A percentile compares a stretch with the other conserved stretches of the same genome.
Evolutionary conservation across 73 alveolate genomes (phyloP).

Genomic region (Paramecium sexaurelia): DNA sequence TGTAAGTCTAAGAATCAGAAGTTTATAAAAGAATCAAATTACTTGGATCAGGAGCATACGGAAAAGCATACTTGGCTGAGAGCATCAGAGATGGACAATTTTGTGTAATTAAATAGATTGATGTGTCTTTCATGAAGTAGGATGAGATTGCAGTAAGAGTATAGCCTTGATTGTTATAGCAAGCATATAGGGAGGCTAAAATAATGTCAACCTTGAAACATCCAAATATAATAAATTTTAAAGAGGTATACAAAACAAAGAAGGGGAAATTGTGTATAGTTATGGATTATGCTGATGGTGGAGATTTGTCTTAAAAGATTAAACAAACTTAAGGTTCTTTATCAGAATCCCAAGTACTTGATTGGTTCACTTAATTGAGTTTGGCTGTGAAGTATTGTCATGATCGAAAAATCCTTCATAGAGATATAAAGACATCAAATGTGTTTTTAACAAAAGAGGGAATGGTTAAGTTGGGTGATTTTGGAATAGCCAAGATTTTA

Average conservation of each 20-base stretch:
- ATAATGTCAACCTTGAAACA: conserved; percentile 78
- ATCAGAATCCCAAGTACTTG: conserved; percentile 81
- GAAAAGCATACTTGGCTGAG: conserved; percentile 91
- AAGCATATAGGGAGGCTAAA: conserved; percentile 82
- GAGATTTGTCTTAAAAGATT: conserved; percentile 78
- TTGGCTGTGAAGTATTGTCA: conserved; percentile 87
- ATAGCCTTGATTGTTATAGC: conserved; percentile 7
- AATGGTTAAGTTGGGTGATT: conserved; percentile 95
- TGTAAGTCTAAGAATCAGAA: conserved; percentile 42
- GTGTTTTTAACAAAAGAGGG: conserved; percentile 94
- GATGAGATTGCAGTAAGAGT: conserved; percentile 56
- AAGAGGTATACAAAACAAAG: conserved; percentile 81
- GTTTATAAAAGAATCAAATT: conserved; percentile 69
- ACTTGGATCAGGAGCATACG: conserved; percentile 91
- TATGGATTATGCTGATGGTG: conserved; percentile 86
- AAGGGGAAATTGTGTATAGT: conserved; percentile 83
- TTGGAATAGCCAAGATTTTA: conserved; percentile 95
- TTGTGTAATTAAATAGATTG: conserved; percentile 78
- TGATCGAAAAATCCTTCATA: conserved; percentile 93
- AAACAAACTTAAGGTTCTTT: conserved; percentile 69
- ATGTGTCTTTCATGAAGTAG: conserved; percentile 70
- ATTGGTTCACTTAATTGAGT: conserved; percentile 85
- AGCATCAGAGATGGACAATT: conserved; percentile 63
- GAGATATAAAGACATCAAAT: conserved; percentile 95
- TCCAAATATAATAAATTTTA: conserved; percentile 92